Evolutionary conservation across 2,329 filamentous ascomycete species (phyloP), one percentile per base, ranked within the genome.

Genomic region (Amesomyces nigricolor): DNA sequence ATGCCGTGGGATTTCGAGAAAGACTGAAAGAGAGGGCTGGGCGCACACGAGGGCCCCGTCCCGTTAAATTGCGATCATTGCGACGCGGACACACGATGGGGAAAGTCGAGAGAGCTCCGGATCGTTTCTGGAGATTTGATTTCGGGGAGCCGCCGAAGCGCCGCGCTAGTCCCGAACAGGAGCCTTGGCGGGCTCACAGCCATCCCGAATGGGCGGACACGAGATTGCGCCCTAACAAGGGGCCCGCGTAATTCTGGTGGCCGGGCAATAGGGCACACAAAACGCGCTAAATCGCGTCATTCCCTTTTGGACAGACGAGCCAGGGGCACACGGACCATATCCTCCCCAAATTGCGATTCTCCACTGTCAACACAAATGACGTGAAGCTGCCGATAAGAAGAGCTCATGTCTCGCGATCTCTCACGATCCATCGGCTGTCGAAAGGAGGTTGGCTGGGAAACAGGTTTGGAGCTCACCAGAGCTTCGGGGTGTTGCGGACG

Each of bases 101-200:
- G 40, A 50, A 58, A 56, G 49, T 50, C 14, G 43, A 22, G 38
- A n/a, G 26, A 14, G 42, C 50, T 45, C 49, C 46, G 56, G 56
- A 61, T 53, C 54, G 40, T 37, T 38, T 46, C 47, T 53, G 53
- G 58, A 57, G 56, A 61, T 61, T 55, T 51, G 57, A 61, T 61
- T 59, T 59, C 57, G 59, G 59, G 51, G 45, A 58, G 47, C 29
- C 29, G 58, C 50, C 42, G 54, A 51, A 43, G 55, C 54, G 52
- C 42, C 19, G 37, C n/a, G 35, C 58, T 58, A 58, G 37, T 11
- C 52, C 52, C 32, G 46, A 47, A 54, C 47, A 45, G 59, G 57
- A 50, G 35, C 47, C 50, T 56, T 60, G 53, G 58, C 53, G 13
- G 11, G 2, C 38, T 30, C 19, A 13, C 6, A 26, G 48, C 42